Conservation (phyloP, 2,329 filamentous ascomycete genomes). For the Dothistroma septosporum region DNA sequence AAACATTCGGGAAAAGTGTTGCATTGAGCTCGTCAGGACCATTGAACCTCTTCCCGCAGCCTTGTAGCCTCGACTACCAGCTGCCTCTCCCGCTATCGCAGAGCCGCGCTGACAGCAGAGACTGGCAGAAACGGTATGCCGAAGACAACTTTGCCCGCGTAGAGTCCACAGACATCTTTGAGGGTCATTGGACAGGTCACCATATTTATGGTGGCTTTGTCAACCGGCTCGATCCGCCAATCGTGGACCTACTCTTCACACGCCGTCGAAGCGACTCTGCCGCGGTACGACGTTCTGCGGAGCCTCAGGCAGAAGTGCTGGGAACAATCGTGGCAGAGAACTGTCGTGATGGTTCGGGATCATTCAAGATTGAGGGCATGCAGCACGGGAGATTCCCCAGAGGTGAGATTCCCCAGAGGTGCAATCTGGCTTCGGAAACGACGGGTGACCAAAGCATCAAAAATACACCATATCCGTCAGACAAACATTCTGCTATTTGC, state of each 20-base stretch:
- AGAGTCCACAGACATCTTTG: slow-evolving; percentile 5
- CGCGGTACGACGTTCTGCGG: not conserved
- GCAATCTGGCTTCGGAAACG: slow-evolving; percentile 13
- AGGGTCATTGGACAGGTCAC: slow-evolving; percentile 13
- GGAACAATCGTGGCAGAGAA: not conserved
- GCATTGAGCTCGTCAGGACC: not conserved
- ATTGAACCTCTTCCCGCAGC: not conserved
- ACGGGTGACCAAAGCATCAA: not conserved
- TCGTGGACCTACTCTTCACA: slow-evolving; percentile 8
- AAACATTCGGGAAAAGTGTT: not conserved
- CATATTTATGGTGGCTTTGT: slow-evolving; percentile 10
- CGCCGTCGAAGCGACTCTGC: not conserved
- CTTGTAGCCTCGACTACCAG: not conserved
- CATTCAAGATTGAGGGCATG: slow-evolving; percentile 3
- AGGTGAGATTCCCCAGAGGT: too few relatives aligned
- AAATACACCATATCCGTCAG: not conserved
- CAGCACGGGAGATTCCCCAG: not conserved
- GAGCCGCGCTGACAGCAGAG: not conserved
- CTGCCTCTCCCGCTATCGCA: slow-evolving; percentile 7
- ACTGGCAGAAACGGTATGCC: slow-evolving; percentile 10
- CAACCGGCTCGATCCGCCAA: slow-evolving; percentile 11
- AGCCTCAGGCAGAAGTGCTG: not conserved
- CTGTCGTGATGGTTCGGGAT: slow-evolving; percentile 11
- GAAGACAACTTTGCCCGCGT: slow-evolving; percentile 3
- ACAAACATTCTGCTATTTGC: not conserved